phyloP scores from a whole-genome alignment of 2,329 filamentous ascomycete species.

The Verticillium zaregamsianum region DNA sequence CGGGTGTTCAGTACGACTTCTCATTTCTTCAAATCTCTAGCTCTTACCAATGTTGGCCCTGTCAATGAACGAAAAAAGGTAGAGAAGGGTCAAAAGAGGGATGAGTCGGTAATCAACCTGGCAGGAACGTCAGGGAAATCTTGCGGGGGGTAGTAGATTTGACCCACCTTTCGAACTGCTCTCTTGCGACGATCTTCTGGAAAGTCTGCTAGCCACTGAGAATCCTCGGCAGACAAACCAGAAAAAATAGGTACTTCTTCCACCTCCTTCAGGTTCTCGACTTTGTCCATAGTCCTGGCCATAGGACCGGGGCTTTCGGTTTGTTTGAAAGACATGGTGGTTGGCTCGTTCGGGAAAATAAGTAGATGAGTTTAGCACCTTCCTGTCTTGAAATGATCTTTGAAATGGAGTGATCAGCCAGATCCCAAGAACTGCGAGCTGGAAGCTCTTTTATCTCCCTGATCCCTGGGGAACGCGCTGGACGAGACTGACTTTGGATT shows the following conservation, averaged over 20 bases:
- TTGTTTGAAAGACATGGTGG: neutral
- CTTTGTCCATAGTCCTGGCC: neutral
- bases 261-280: neutral
- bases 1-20: constrained; percentile 25
- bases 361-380: too few species aligned
- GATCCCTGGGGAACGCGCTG: too few species aligned
- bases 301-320: neutral
- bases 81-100: constrained; percentile 23
- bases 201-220: constrained; percentile 25
- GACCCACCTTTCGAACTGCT: constrained; percentile 24
- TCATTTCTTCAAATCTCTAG: neutral
- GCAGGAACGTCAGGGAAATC: neutral
- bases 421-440: too few species aligned
- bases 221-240: constrained; percentile 16
- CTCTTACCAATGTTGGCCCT: constrained; percentile 21
- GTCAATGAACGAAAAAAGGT: constrained; percentile 24
- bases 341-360: neutral
- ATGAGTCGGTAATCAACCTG: constrained; percentile 18
- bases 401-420: too few species aligned
- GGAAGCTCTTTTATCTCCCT: too few species aligned
- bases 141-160: too few species aligned
- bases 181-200: constrained; percentile 22
- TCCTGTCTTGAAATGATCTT: too few species aligned
- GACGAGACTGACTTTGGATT: too few species aligned
- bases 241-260: neutral